A percentile compares a stretch with the other conserved stretches of the same genome.
Conservation (phyloP, 2,329 filamentous ascomycete species). For the Colletotrichum simmondsii region DNA sequence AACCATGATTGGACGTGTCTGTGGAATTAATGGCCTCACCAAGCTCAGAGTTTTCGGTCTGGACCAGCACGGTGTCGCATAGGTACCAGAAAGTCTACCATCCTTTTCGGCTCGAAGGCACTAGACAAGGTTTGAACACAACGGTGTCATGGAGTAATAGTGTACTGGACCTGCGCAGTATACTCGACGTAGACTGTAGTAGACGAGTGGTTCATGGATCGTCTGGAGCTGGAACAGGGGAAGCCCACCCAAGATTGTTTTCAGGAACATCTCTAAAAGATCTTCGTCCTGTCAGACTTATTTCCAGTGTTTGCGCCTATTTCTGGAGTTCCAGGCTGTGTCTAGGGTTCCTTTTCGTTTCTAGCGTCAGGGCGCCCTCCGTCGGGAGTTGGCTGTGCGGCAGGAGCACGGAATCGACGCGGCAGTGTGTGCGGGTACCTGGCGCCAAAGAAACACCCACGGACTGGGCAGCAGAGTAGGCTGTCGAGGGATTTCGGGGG, state of each 20-base stretch:
- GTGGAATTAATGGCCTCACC: slow-evolving; percentile 24
- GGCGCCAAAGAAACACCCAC: slow-evolving; percentile 11
- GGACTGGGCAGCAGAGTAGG: slow-evolving; percentile 24
- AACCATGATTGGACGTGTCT: slow-evolving; percentile 23
- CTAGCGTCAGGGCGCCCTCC: slow-evolving; percentile 20
- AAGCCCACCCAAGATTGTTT: not conserved
- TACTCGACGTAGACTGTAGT: no score
- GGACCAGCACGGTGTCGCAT: slow-evolving; percentile 11
- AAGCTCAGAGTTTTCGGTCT: slow-evolving; percentile 31
- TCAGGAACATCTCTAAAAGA: slow-evolving; percentile 11
- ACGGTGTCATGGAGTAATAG: not conserved
- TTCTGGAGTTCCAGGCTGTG: slow-evolving; percentile 20
- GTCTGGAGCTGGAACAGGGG: slow-evolving; percentile 23
- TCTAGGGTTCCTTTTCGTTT: slow-evolving; percentile 23
- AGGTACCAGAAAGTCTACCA: slow-evolving; percentile 11
- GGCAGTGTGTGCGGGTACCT: slow-evolving; percentile 25
- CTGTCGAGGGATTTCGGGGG: slow-evolving; percentile 17
- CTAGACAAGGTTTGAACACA: not conserved
- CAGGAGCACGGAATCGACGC: slow-evolving; percentile 10
- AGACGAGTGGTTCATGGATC: not conserved
- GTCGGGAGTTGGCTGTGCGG: not conserved
- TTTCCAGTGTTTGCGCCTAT: slow-evolving; percentile 6
- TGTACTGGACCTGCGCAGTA: not conserved
- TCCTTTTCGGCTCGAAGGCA: slow-evolving; percentile 9
- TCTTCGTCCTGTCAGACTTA: slow-evolving; percentile 2